These are phyloP conservation scores for Backusella mclennaniae DNA, from an alignment of 192 early-diverging fungal species.

Conservation along the genomic window DNA sequence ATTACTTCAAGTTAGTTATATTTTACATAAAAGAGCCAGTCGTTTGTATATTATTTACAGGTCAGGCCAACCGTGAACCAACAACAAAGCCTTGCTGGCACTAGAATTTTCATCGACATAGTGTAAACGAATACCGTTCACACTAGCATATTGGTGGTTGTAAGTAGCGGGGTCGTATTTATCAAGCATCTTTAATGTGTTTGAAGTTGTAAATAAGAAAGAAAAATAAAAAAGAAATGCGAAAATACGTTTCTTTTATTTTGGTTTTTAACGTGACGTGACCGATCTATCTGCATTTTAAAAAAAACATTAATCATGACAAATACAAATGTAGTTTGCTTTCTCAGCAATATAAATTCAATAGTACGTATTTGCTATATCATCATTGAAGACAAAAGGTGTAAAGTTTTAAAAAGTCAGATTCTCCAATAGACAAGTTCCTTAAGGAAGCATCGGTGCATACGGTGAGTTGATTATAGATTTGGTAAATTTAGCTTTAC, in stretches of 20 bases:
- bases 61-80: constrained; percentile 39
- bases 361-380: neutral
- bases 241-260: neutral
- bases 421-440: neutral
- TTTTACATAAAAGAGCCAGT: neutral
- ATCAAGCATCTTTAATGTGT: constrained; percentile 17
- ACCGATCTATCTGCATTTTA: neutral
- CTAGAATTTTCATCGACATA: constrained; percentile 38
- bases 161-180: constrained; percentile 25
- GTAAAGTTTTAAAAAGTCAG: neutral
- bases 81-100: constrained; percentile 17
- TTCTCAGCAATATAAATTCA: neutral
- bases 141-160: constrained; percentile 23
- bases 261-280: neutral
- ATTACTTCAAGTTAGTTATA: neutral
- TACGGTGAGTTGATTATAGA: neutral
- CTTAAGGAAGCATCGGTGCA: neutral
- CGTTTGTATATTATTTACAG: constrained; percentile 21
- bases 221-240: neutral
- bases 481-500: neutral
- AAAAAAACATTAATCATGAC: neutral
- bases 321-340: neutral
- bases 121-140: constrained; percentile 37
- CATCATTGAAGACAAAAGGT: neutral
- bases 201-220: neutral